phyloP scores from a whole-genome alignment of 2,329 filamentous ascomycete genomes.

The Trichoderma endophyticum region DNA sequence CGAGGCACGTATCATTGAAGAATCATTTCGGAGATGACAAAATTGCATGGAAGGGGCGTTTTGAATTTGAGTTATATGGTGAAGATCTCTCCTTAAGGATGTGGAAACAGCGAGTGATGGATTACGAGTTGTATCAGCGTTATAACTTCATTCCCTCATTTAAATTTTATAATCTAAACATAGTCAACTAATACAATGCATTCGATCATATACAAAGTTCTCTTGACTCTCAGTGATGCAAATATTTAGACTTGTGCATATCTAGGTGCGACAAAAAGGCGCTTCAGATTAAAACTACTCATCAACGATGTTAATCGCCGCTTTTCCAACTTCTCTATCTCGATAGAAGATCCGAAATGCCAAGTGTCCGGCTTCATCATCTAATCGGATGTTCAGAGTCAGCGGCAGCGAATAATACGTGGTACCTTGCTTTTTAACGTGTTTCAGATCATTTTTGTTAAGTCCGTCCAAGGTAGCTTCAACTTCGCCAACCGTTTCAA shows the following conservation, averaged over 20 bases:
- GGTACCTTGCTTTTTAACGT: not conserved
- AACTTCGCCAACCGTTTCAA: not conserved
- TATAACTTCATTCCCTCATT: not conserved
- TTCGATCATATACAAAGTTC: not conserved
- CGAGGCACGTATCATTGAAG: not conserved
- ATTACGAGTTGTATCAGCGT: not conserved
- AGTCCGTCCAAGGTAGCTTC: not conserved
- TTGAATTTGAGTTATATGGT: not conserved
- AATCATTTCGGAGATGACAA: not conserved
- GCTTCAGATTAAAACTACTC: not conserved
- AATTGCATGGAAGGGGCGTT: not conserved
- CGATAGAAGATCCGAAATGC: not conserved
- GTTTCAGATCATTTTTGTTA: not conserved
- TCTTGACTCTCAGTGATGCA: not conserved
- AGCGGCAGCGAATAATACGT: not conserved
- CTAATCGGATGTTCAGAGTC: slow-evolving; percentile 1
- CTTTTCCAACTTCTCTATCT: not conserved
- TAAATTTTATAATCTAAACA: not conserved
- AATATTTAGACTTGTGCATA: not conserved
- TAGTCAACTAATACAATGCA: not conserved
- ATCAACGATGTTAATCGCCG: not conserved
- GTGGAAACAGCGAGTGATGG: not conserved
- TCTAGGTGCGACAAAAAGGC: not conserved
- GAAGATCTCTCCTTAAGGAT: not conserved
- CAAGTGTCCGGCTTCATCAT: not conserved